Conservation (phyloP, 2,329 filamentous ascomycete species). For the Fusarium sublunatum region DNA sequence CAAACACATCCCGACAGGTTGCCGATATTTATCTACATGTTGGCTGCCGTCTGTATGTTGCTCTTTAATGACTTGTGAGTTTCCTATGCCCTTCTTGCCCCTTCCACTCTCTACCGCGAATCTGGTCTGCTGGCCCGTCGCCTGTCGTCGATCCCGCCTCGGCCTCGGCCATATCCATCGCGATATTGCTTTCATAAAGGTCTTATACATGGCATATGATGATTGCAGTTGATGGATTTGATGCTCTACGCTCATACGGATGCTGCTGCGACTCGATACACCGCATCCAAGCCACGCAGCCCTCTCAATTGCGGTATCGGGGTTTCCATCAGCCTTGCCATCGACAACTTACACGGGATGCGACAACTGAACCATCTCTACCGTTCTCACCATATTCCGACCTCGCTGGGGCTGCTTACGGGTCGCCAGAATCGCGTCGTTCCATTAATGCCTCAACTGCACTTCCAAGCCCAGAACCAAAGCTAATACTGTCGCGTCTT, state of each 20-base stretch:
- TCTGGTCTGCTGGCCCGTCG: constrained; percentile 51
- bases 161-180: constrained; percentile 49
- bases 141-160: constrained; percentile 53
- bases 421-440: constrained; percentile 47
- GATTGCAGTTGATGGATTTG: constrained; percentile 52
- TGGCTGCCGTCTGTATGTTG: constrained; percentile 53
- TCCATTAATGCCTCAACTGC: constrained; percentile 35
- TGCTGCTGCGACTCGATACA: constrained; percentile 42
- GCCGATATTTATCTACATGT: constrained; percentile 43
- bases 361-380: constrained; percentile 56
- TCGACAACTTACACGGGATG: constrained; percentile 58
- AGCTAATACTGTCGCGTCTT: constrained; percentile 53
- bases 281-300: constrained; percentile 37
- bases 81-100: constrained; percentile 43
- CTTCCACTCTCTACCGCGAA: constrained; percentile 44
- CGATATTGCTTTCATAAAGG: constrained; percentile 49
- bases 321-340: constrained; percentile 61
- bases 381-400: constrained; percentile 39
- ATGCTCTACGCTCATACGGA: constrained; percentile 50
- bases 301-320: constrained; percentile 57
- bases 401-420: constrained; percentile 35
- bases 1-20: constrained; percentile 42
- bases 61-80: constrained; percentile 66
- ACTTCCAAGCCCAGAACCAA: constrained; percentile 26
- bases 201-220: constrained; percentile 40